These are phyloP conservation scores for Zymoseptoria crescenta DNA, from an alignment of 2,329 filamentous ascomycete genomes.

Conservation along the genomic window DNA sequence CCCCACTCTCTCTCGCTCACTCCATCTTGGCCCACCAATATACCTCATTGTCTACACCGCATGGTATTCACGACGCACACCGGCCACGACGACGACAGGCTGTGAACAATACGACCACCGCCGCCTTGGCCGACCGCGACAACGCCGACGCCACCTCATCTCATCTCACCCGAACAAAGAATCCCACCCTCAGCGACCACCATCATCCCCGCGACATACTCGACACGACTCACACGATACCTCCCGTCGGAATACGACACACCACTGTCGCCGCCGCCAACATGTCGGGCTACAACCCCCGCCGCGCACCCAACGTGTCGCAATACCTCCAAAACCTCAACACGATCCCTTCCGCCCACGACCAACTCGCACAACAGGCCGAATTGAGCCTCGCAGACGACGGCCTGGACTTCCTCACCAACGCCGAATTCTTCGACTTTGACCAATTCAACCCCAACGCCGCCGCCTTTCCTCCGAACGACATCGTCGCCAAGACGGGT, in stretches of 20 bases:
- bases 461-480: slow-evolving; percentile 5
- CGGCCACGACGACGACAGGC: not conserved
- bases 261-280: not conserved
- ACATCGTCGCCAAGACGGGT: slow-evolving; percentile 11
- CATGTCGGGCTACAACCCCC: slow-evolving; percentile 64
- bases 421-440: slow-evolving; percentile 58
- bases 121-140: not conserved
- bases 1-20: not conserved
- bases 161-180: slow-evolving; percentile 1
- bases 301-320: slow-evolving; percentile 78
- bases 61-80: not conserved
- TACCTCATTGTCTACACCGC: too few relatives aligned
- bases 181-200: not conserved
- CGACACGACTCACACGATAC: not conserved
- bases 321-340: slow-evolving; percentile 85
- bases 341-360: slow-evolving; percentile 57
- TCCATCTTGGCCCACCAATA: too few relatives aligned
- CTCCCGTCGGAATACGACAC: not conserved
- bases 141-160: not conserved
- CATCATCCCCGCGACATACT: not conserved
- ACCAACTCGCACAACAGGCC: slow-evolving; percentile 42
- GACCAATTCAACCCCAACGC: slow-evolving; percentile 38
- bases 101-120: not conserved
- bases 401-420: slow-evolving; percentile 49
- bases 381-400: slow-evolving; percentile 51